Evolutionary conservation across 2,329 filamentous ascomycete genomes (phyloP), one percentile per base, ranked within the genome.

Genomic region (Scytalidium sp.): DNA sequence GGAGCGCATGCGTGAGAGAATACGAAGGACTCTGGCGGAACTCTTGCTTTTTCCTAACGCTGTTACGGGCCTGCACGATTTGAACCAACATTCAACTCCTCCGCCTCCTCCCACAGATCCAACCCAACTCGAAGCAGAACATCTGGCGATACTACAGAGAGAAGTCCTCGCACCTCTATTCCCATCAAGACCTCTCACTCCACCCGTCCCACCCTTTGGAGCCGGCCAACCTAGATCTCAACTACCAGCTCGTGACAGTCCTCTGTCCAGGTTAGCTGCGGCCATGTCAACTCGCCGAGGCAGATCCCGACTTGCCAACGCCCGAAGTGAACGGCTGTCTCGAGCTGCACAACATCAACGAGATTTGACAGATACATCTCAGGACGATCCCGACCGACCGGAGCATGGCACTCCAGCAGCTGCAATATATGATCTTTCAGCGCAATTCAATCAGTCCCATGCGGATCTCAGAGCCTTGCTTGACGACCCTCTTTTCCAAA

Each of bases 401-500:
- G 32, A 36, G 5, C 32, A 36, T 10, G 17, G 17, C 15, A 5
- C 32, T 36, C 13, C 32, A 10, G 32, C 13, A 36, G 32, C 32
- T n/a, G 13, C 32, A 36, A 36, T 36, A 36, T 15, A 36, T 15
- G 32, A 36, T n/a, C 32, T 36, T 4, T 15, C 32, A 15, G 32
- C 32, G 11, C 32, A 36, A 36, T 36, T 36, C 32, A 15, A 10
- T n/a, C 32, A 36, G 15, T 36, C 32, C 5, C 32, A 36, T 46
- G 59, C 58, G 8, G 60, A 51, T 36, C 46, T 60, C 25, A 49
- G 60, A 50, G 58, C 59, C 17, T 53, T 63, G 13, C 40, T 65
- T 19, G 58, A 63, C 41, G 56, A 58, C 20, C 56, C 63, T 8
- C 50, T 60, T 9, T 56, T 60, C 11, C 52, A 53, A 25, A 25